Evolutionary conservation across 345 rosid species (phyloP).

Genomic region (Eucalyptus cladocalyx): DNA sequence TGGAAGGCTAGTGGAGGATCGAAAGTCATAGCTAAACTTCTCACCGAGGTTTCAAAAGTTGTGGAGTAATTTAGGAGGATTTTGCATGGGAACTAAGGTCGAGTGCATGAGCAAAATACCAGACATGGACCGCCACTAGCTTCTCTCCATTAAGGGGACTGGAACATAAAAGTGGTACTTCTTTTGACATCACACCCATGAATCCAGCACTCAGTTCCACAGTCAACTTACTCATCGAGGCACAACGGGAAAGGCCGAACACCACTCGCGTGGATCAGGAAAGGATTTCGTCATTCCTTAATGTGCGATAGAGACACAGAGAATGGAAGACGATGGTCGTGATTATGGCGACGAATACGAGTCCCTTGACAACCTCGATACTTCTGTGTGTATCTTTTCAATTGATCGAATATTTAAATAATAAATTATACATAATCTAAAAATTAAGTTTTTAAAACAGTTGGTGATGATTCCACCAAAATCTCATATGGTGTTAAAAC

Average conservation of each 20-base stretch:
- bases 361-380: background rate
- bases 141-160: background rate
- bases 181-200: background rate
- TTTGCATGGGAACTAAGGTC: background rate
- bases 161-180: background rate
- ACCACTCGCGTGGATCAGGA: background rate
- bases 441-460: rapidly evolving
- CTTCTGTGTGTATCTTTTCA: rapidly evolving
- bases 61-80: background rate
- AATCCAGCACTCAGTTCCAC: background rate
- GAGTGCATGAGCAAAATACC: background rate
- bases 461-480: rapidly evolving
- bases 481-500: rapidly evolving
- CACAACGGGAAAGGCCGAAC: background rate
- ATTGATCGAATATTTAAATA: too few relatives aligned
- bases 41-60: background rate
- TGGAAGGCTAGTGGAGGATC: background rate
- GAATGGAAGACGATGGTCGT: background rate
- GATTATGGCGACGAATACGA: background rate
- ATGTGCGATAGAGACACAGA: rapidly evolving
- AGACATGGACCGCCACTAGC: background rate
- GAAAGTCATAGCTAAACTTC: background rate
- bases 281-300: background rate
- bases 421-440: rapidly evolving
- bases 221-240: background rate